Evolutionary conservation across 352 stramenopile species (phyloP), one percentile per base, ranked within the genome.

Genomic region (Thalassiosira hispida): DNA sequence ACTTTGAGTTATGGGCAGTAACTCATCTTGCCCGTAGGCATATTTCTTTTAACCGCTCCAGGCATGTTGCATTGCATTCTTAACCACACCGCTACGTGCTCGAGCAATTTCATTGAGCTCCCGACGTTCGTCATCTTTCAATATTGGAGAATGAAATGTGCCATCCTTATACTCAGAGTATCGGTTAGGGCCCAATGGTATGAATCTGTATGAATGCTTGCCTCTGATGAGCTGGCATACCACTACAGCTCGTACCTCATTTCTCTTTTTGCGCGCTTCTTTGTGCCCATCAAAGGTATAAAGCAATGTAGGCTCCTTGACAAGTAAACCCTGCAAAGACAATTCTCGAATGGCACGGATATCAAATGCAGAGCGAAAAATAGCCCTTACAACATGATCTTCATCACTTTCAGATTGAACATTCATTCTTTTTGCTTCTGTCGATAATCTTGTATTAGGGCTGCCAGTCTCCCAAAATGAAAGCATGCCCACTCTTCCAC

Each of bases 11-110:
- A 94, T 84, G 1, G 97, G 97, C 35, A 92, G 90, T 22, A 99
- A 75, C 87, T 99, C 97, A 85, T 99, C 97, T 14, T 83, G 93
- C 14, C 97, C 97, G 85, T 97, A 99, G 59, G 97, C 97, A 81
- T 97, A 86, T 51, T 94, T 83, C 81, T 97, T 93, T 83, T 99
- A 99, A 61, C 90, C 95, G 0, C 76, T 76, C 96, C 93, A 97
- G 1, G 86, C 87, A 84, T 92, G 85, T 62, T 82, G 27, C 90
- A 95, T 95, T 14, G 74, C 87, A 25, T 83, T 75, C 60, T 84
- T 88, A 0, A 96, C 63, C 25, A 52, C 9, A 14, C 46, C 40
- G 46, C 72, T 77, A 40, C 79, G 66, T 35, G 56, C 62, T 51
- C 46, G 49, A n/a, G 79, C 71, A 60, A 82, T 29, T 57, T 80